These are phyloP conservation scores for Chytriomyces confervae DNA, from an alignment of 192 early-diverging fungal genomes.

Conservation along the genomic window DNA sequence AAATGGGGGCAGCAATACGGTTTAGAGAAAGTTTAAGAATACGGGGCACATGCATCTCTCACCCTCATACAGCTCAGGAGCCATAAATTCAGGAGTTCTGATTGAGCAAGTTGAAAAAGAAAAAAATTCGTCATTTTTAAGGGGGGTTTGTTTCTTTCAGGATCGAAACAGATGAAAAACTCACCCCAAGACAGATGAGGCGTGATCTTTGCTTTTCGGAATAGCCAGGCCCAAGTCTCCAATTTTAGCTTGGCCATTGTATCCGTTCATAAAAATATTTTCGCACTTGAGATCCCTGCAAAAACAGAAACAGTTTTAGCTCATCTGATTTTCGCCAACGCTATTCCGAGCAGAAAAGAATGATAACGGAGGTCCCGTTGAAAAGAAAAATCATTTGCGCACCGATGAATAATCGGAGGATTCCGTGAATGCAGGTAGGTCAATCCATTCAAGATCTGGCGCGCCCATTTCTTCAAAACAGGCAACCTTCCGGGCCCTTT, in stretches of 20 bases:
- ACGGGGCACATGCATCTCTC: neutral
- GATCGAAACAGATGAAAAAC: neutral
- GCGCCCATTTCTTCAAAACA: slow-evolving; percentile 79
- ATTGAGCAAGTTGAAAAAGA: slow-evolving; percentile 14
- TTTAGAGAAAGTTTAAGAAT: neutral
- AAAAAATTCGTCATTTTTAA: slow-evolving; percentile 2
- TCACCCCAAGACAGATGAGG: slow-evolving; percentile 71
- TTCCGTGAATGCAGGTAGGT: slow-evolving; percentile 77
- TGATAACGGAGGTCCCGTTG: too few relatives aligned
- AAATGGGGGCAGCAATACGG: too few relatives aligned
- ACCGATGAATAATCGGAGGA: slow-evolving; percentile 85
- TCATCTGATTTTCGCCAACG: too few relatives aligned
- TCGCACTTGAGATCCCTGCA: slow-evolving; percentile 59
- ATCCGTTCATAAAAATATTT: slow-evolving; percentile 90
- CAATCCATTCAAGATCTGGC: slow-evolving; percentile 81
- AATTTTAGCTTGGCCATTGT: slow-evolving; percentile 86
- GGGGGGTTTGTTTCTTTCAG: too few relatives aligned
- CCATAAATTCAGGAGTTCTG: slow-evolving; percentile 87
- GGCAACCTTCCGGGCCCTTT: slow-evolving; percentile 73
- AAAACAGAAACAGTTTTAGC: too few relatives aligned
- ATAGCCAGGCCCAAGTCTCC: slow-evolving; percentile 83
- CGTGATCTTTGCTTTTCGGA: slow-evolving; percentile 67
- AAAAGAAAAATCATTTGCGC: neutral
- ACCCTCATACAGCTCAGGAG: slow-evolving; percentile 86
- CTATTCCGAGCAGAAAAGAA: too few relatives aligned